phyloP scores from a whole-genome alignment of 805 yeast species.

The Cyberlindnera euphorbiae region DNA sequence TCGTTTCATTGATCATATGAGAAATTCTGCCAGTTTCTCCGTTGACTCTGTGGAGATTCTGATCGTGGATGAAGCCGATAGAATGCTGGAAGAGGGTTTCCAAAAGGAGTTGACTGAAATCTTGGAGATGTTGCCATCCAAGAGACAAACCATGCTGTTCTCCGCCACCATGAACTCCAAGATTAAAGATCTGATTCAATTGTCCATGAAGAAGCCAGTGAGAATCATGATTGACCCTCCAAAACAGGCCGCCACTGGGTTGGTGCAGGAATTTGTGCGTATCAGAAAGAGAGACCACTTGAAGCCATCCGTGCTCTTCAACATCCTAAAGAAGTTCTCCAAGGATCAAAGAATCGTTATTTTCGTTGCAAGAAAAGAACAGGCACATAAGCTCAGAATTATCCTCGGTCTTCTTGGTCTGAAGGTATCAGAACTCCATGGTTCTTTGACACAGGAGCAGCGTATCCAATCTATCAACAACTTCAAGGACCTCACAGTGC shows the following conservation, averaged over 20 bases:
- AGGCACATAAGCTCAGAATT: conserved; percentile 82
- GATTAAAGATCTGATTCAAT: conserved; percentile 80
- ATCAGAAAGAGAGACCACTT: conserved; percentile 82
- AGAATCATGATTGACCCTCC: conserved; percentile 96
- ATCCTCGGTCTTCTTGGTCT: conserved; percentile 69
- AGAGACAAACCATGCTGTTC: conserved; percentile 89
- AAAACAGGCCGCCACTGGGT: conserved; percentile 85
- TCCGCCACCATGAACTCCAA: conserved; percentile 98
- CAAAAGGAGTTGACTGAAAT: conserved; percentile 92
- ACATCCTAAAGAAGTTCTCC: conserved; percentile 64
- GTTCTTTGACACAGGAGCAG: conserved; percentile 86
- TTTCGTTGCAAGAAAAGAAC: conserved; percentile 87
- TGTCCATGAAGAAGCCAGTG: conserved; percentile 86
- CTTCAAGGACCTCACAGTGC: conserved; percentile 78
- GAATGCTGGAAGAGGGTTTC: conserved; percentile 99
- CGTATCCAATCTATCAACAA: conserved; percentile 79
- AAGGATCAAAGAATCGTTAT: conserved; percentile 71
- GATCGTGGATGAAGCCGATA: conserved; percentile 96
- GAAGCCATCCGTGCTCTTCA: conserved; percentile 78
- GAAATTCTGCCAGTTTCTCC: conserved; percentile 89
- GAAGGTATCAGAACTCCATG: conserved; percentile 77
- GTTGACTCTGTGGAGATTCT: conserved; percentile 90
- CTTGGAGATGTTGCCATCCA: conserved; percentile 77
- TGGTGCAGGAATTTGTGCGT: conserved; percentile 91
- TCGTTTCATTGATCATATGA: conserved; percentile 92